A percentile compares a stretch with the other conserved stretches of the same genome.
Conservation (phyloP, 2,329 filamentous ascomycete genomes). For the Monilinia fructicola region DNA sequence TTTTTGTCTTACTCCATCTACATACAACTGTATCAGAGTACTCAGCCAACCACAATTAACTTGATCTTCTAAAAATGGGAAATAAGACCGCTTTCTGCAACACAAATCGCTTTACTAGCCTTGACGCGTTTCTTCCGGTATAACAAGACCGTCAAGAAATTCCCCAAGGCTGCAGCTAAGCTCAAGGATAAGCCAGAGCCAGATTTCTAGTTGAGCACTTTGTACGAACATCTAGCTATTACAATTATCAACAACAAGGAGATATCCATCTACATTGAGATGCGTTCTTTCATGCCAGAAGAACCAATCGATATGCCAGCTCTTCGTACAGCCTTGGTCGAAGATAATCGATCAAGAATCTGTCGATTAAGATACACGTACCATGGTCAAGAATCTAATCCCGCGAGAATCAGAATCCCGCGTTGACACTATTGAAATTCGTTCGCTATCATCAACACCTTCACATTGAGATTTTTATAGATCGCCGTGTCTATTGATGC, state of each 20-base stretch:
- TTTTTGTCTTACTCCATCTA: too few relatives aligned
- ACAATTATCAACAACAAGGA: not conserved
- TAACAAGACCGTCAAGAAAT: not conserved
- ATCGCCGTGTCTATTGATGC: not conserved
- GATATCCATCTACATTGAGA: not conserved
- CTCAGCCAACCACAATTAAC: too few relatives aligned
- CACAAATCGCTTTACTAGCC: too few relatives aligned
- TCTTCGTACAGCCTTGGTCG: not conserved
- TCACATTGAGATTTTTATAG: not conserved
- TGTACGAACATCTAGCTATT: not conserved
- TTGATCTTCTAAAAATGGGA: not conserved
- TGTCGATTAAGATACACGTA: not conserved
- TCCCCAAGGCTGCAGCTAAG: not conserved
- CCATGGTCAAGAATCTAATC: not conserved
- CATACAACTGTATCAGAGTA: too few relatives aligned
- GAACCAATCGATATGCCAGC: not conserved
- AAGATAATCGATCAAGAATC: not conserved
- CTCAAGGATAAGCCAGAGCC: not conserved
- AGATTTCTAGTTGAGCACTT: not conserved
- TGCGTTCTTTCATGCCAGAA: too few relatives aligned
- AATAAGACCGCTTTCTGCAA: not conserved
- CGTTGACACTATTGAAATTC: not conserved
- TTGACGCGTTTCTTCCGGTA: not conserved
- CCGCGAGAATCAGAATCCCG: not conserved
- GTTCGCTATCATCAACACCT: not conserved